These are phyloP conservation scores for Coemansia sp. DNA, from an alignment of 192 early-diverging fungal species.

Conservation along the genomic window DNA sequence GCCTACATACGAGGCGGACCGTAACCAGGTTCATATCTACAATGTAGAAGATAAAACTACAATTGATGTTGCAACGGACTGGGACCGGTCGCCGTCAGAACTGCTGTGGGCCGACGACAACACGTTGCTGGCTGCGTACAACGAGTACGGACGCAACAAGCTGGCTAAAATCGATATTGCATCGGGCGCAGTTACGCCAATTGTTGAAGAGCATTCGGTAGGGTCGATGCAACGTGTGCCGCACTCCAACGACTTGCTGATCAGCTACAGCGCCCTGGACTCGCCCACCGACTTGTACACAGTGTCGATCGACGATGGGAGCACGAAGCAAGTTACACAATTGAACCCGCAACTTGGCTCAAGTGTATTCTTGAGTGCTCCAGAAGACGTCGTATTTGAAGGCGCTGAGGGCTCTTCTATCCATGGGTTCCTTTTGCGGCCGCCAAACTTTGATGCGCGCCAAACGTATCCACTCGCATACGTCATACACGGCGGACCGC, in stretches of 20 bases:
- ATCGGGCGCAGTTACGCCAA: conserved; percentile 46
- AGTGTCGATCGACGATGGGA: conserved; percentile 37
- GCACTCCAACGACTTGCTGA: conserved; percentile 44
- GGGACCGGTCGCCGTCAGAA: conserved; percentile 63
- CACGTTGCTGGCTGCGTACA: conserved; percentile 61
- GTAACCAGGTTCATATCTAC: conserved; percentile 67
- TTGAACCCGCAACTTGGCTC: conserved; percentile 40
- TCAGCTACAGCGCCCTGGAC: conserved; percentile 57
- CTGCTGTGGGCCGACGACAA: conserved; percentile 59
- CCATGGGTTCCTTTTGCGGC: conserved; percentile 49
- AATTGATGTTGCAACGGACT: conserved; percentile 52
- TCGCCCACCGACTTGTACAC: conserved; percentile 56
- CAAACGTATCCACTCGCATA: conserved; percentile 75
- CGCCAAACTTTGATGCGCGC: conserved; percentile 50
- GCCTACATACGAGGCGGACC: conserved; percentile 75
- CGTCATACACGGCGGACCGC: conserved; percentile 83
- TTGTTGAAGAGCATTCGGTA: conserved; percentile 56
- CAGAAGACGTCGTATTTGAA: conserved; percentile 68
- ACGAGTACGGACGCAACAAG: conserved; percentile 67
- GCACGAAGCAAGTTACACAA: conserved; percentile 44
- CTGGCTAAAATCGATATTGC: conserved; percentile 60
- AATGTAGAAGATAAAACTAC: conserved; percentile 43
- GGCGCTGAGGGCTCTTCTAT: conserved; percentile 58
- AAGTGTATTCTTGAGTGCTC: conserved; percentile 44
- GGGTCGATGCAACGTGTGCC: conserved; percentile 48